Base-by-base conservation (phyloP, 2,329 filamentous ascomycete species). In the Stagonosporopsis vannaccii region DNA sequence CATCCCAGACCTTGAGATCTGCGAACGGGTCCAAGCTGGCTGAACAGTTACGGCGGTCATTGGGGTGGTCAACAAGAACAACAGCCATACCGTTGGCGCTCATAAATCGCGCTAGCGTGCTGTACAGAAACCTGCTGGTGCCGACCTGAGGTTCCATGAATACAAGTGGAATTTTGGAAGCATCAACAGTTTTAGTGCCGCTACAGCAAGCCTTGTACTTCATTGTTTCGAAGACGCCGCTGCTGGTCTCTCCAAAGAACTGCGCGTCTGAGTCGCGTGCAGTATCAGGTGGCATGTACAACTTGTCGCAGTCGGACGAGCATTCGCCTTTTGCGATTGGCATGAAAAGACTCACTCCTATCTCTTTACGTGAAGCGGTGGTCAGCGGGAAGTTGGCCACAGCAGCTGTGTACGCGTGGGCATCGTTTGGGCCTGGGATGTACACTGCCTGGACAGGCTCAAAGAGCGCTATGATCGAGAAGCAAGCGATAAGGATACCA, bases 61-160 rank as follows among this genome's bases (percentile, higher is more conserved):
- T 78, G 0, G 82, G 76, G 46, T 84, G 82, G 52, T 85, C 83
- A 22, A 85, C 68, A 0, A 80, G 70, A 12, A 82, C 68, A 2
- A 85, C 79, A 0, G 77, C 70, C 44, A 77, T 80, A 0, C 82
- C 82, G 6, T 77, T 71, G 15, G 78, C 80, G 0, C 81, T 79
- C 3, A 85, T 70, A 3, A 79, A 77, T 2, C 76, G 75, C 1
- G 80, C 79, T 54, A 80, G 73, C 5, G 74, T 76, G 4, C 69
- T 75, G 60, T 84, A 81, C 1, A 81, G 41, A 0, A 80, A 63
- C 0, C 81, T 72, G 0, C 78, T 77, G 5, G 75, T 76, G 3
- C 77, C 78, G 26, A 77, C 71, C 3, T 80, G 82, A 1, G 81
- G 77, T 0, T 79, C 80, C 39, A 85, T 76, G 8, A 84, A 49